Evolutionary conservation across 2,329 filamentous ascomycete genomes (phyloP), one percentile per base, ranked within the genome.

Genomic region (Cercospora zeina): DNA sequence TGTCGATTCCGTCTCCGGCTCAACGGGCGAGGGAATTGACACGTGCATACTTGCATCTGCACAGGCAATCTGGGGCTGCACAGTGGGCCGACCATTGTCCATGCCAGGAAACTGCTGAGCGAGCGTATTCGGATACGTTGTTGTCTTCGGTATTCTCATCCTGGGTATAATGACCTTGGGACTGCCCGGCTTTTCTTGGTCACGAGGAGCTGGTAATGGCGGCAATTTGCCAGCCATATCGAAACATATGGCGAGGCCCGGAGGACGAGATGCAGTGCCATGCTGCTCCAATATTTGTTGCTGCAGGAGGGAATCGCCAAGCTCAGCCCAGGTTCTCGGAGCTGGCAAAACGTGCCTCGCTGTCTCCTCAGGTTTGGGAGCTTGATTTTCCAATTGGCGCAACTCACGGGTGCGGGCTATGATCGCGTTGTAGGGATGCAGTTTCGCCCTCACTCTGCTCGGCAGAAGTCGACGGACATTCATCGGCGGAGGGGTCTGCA

Each of bases 351-450:
- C 27, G 31, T 70, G 58, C 30, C 69, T 62, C 31, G 65, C 47
- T 31, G 66, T 65, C 24, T 61, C 54, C 21, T 27, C 56, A 30
- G 31, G 13, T 5, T 13, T 36, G 6, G 37, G n/a, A 14, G 14
- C 19, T 30, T 7, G n/a, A 5, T 34, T 50, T 8, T 60, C 34
- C 21, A 57, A 36, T 33, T 61, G 56, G 14, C 58, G 47, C 10
- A 73, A 42, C 3, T 16, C 19, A 19, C 49, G 49, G 34, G 67
- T 54, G n/a, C 59, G 56, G 24, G 54, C 51, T 19, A 65, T 59
- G 76, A 67, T 81, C 70, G 68, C 78, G 77, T 55, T 77, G 76
- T 83, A 87, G 1, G 82, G 80, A 70, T 85, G 83, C 39, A 84
- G 76, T 45, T 81, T 81, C 51, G 77, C 78, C 68, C 79, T 82